Conservation (phyloP, 2,329 filamentous ascomycete genomes). For the Alternaria hordeiaustralica region DNA sequence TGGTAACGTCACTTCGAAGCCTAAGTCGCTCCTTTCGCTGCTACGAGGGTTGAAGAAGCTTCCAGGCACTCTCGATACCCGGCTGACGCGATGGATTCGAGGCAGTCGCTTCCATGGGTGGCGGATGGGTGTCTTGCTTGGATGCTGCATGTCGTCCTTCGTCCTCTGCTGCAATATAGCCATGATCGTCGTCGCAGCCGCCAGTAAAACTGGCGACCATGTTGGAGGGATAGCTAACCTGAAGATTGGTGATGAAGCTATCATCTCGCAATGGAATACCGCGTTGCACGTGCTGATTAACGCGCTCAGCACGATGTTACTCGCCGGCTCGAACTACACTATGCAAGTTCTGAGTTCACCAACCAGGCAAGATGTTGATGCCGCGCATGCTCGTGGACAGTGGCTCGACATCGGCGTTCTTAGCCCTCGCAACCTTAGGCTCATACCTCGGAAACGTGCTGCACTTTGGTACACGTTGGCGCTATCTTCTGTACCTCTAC, state of each 20-base stretch:
- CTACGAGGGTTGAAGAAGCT: no score
- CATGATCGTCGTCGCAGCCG: background rate
- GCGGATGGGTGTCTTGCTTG: conserved; percentile 26
- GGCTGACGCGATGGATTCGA: no score
- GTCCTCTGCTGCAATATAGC: conserved; percentile 24
- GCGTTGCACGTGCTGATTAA: conserved; percentile 59
- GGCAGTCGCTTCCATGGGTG: conserved; percentile 24
- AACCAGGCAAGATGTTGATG: conserved; percentile 26
- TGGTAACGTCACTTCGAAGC: no score
- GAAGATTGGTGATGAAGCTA: no score
- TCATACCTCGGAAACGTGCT: no score
- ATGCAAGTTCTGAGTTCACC: conserved; percentile 37
- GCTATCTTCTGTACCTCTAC: no score
- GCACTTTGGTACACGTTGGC: no score
- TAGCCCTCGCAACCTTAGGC: no score
- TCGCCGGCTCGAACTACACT: conserved; percentile 35
- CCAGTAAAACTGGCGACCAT: background rate
- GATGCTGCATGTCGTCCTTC: conserved; percentile 15
- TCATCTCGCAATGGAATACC: conserved; percentile 11
- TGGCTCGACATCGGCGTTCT: conserved; percentile 53
- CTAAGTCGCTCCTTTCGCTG: no score
- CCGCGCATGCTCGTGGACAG: conserved; percentile 30
- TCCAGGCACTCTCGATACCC: no score
- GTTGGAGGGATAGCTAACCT: no score
- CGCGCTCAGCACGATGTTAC: conserved; percentile 43